Evolutionary conservation across 805 yeast genomes (phyloP), one percentile per base, ranked within the genome.

Genomic region (Diddensiella transvaalensis): DNA sequence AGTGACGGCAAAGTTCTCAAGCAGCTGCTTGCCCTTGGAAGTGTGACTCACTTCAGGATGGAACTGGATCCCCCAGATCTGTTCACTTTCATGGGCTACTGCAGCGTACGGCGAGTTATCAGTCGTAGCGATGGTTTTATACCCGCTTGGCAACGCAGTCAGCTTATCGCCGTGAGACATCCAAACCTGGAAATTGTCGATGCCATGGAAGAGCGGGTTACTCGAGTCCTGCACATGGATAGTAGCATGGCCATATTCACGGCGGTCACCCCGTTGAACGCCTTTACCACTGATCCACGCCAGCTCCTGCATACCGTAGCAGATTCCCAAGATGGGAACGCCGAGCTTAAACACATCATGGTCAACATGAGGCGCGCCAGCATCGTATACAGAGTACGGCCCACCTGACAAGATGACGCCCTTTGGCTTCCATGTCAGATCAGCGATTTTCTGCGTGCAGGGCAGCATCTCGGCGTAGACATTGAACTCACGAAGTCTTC

Each of bases 21-120:
- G 79, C 62, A 93, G 71, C 58, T 74, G 76, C 69, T 87, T 91
- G 69, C 99, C 99, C 71, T 86, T 84, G 56, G 81, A 78, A 49
- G 98, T 87, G 72, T 93, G 99, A 33, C 97, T 88, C 52, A 93
- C 99, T 75, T 93, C 99, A 43, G 99, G 99, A 73, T 93, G 99
- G 82, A 93, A 93, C 75, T 93, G 99, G 63, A 93, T 86, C 70
- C 99, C 99, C 70, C 75, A 93, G 62, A 93, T 89, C 53, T 73
- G 71, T 64, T 85, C 80, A 47, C 75, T 65, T 64, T 77, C 80
- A 70, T 87, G 83, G 49, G 89, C 81, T 68, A 93, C 84, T 66
- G 95, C 98, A 61, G 96, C 95, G 72, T 64, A 93, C 50, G 98
- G 99, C 38, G 98, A 93, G 79, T 93, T 93, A 59, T 78, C 87